A percentile compares a stretch with the other conserved stretches of the same genome.
phyloP scores from a whole-genome alignment of 176 grass and related monocot genomes.

The Pontederia crassipes region DNA sequence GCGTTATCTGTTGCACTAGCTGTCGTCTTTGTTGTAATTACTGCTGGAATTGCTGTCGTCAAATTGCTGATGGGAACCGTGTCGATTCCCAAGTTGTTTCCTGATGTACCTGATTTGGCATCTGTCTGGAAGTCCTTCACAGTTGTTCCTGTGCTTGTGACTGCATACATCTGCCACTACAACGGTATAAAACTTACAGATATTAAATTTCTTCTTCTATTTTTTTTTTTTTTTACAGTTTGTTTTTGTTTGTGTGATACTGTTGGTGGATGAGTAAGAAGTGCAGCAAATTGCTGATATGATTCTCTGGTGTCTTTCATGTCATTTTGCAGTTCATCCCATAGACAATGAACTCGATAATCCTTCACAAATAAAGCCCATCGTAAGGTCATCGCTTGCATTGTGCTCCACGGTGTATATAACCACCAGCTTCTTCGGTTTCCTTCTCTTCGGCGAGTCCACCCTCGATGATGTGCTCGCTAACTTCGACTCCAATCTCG shows the following conservation, averaged over 20 bases:
- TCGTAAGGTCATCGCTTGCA: slow-evolving; percentile 53
- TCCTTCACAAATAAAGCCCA: slow-evolving; percentile 70
- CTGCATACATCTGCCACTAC: slow-evolving; percentile 88
- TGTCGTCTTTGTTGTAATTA: slow-evolving; percentile 78
- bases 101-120: slow-evolving; percentile 49
- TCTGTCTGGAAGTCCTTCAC: slow-evolving; percentile 93
- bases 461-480: slow-evolving; percentile 82
- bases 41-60: slow-evolving; percentile 80
- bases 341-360: slow-evolving; percentile 88
- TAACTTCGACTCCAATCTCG: slow-evolving; percentile 83
- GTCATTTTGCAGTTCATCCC: slow-evolving; percentile 62
- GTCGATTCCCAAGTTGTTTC: slow-evolving; percentile 85
- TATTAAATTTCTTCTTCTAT: not conserved
- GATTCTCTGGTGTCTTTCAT: not conserved
- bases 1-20: slow-evolving; percentile 82
- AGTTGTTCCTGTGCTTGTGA: slow-evolving; percentile 78
- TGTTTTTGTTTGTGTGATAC: too few species aligned
- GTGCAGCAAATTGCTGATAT: not conserved
- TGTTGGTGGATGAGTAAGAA: not conserved
- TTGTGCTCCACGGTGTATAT: slow-evolving; percentile 81
- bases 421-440: slow-evolving; percentile 81
- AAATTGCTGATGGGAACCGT: slow-evolving; percentile 70
- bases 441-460: slow-evolving; percentile 78
- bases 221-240: not conserved
- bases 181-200: slow-evolving; percentile 39